These are phyloP conservation scores for Dictyostelium discoideum DNA, from an alignment of 78 protist species.

Conservation along the genomic window DNA sequence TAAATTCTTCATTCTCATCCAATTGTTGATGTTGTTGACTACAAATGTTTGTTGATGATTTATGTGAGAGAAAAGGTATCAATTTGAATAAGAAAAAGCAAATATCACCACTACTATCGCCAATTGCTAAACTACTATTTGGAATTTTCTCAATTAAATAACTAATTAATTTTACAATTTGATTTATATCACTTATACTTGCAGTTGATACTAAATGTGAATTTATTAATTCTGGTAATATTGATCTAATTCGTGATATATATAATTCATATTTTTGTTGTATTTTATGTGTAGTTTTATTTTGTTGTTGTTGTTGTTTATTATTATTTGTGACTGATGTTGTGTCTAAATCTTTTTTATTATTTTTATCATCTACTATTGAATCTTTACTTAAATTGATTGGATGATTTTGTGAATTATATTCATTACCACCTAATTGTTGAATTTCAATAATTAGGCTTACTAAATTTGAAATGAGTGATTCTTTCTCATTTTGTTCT, in stretches of 20 bases:
- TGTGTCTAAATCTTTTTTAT: neutral
- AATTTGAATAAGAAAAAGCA: slow-evolving; percentile 53
- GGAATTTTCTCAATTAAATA: slow-evolving; percentile 17
- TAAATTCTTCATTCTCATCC: neutral
- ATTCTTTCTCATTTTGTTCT: neutral
- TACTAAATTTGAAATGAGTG: neutral
- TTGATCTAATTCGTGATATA: slow-evolving; percentile 24
- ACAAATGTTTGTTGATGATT: neutral
- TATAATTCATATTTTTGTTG: slow-evolving; percentile 24
- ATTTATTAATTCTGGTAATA: slow-evolving; percentile 52
- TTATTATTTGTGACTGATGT: neutral
- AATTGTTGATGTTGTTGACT: neutral
- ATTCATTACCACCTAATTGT: neutral
- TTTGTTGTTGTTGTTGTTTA: neutral
- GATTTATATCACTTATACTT: slow-evolving; percentile 8
- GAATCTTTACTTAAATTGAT: neutral
- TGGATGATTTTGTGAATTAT: slow-evolving; percentile 24
- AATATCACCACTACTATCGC: slow-evolving; percentile 15
- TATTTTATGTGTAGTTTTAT: neutral
- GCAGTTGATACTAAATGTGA: slow-evolving; percentile 22
- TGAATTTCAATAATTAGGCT: neutral
- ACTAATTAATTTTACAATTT: slow-evolving; percentile 17
- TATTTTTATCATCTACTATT: neutral
- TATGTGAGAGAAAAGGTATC: slow-evolving; percentile 48
- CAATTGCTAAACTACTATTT: slow-evolving; percentile 20